These are phyloP conservation scores for Colletotrichum siamense DNA, from an alignment of 2,329 filamentous ascomycete species.

Conservation along the genomic window DNA sequence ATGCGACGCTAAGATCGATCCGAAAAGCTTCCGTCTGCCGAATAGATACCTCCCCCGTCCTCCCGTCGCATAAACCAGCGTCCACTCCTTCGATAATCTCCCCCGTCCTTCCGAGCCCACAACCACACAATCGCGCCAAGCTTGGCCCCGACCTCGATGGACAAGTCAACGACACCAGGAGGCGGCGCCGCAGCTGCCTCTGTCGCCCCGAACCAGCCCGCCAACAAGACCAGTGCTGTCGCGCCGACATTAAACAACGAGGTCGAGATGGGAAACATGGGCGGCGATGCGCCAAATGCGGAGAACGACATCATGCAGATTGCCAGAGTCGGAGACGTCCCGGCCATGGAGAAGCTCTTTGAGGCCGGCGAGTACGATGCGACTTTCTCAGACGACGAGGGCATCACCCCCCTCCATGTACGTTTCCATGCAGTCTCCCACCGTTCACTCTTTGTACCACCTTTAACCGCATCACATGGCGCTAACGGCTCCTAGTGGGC, in stretches of 20 bases:
- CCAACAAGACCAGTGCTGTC: slow-evolving; percentile 58
- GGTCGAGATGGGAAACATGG: slow-evolving; percentile 59
- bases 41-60: neutral
- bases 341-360: slow-evolving; percentile 87
- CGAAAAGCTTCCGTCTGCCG: slow-evolving; percentile 3
- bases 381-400: slow-evolving; percentile 85
- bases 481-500: slow-evolving; percentile 74
- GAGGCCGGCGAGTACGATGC: slow-evolving; percentile 82
- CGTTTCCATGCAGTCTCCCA: slow-evolving; percentile 31
- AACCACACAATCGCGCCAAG: neutral
- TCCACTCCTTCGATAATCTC: neutral
- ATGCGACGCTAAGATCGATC: slow-evolving; percentile 20
- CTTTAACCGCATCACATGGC: neutral
- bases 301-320: slow-evolving; percentile 95
- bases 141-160: slow-evolving; percentile 38
- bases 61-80: neutral
- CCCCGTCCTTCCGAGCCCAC: neutral
- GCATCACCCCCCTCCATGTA: slow-evolving; percentile 95
- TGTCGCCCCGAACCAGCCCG: slow-evolving; percentile 57
- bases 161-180: slow-evolving; percentile 40
- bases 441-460: neutral
- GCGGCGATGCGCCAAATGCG: slow-evolving; percentile 39
- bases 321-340: slow-evolving; percentile 85
- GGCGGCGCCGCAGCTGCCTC: slow-evolving; percentile 42
- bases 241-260: slow-evolving; percentile 63